A percentile compares a stretch with the other conserved stretches of the same genome.
Evolutionary conservation across 2,329 filamentous ascomycete genomes (phyloP).

Genomic region (Monosporascus sp.): DNA sequence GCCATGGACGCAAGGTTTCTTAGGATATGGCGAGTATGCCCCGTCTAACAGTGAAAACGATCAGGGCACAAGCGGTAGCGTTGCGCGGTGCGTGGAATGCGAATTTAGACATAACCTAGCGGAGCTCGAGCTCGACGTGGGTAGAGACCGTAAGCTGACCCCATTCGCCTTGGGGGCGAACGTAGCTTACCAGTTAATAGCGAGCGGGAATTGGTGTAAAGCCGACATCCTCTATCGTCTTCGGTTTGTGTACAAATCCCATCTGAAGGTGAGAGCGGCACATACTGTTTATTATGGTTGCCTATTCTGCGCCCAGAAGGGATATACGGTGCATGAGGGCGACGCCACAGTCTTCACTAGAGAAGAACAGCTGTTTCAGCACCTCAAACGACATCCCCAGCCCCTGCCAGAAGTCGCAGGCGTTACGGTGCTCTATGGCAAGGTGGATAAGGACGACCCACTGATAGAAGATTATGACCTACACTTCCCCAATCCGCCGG

Average conservation of each 20-base stretch:
- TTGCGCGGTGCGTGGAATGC: constrained; percentile 15
- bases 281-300: constrained; percentile 32
- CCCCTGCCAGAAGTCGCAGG: constrained; percentile 33
- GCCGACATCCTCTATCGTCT: constrained; percentile 33
- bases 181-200: constrained; percentile 14
- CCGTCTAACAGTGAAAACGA: neutral
- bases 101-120: constrained; percentile 14
- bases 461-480: constrained; percentile 30
- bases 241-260: constrained; percentile 38
- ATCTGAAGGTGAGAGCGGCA: constrained; percentile 27
- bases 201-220: constrained; percentile 28
- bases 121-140: constrained; percentile 14
- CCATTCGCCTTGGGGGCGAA: neutral
- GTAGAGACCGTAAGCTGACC: constrained; percentile 12
- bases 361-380: constrained; percentile 32
- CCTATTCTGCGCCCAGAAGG: constrained; percentile 32
- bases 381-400: constrained; percentile 35
- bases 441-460: constrained; percentile 10
- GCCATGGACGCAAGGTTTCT: too few species aligned
- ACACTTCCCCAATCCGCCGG: constrained; percentile 28
- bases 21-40: neutral
- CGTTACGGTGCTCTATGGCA: constrained; percentile 32
- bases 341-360: constrained; percentile 37
- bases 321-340: constrained; percentile 30
- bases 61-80: constrained; percentile 13